Evolutionary conservation across 75 land plant genomes (phyloP).

Genomic region (Pseudotsuga menziesii): DNA sequence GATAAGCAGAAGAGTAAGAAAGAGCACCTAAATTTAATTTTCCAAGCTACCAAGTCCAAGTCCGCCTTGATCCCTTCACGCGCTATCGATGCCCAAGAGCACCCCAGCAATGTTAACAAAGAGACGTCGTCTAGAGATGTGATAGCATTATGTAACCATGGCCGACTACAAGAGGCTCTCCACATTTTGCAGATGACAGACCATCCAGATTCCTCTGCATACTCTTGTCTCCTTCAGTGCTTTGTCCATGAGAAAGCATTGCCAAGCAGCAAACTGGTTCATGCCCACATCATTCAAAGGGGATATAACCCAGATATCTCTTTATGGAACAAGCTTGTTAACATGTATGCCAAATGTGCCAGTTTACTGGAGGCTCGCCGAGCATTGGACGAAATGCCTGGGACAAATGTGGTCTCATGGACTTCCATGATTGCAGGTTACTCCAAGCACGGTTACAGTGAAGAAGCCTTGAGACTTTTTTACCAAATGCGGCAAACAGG

Average conservation of each 20-base stretch:
- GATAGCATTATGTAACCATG: too few species aligned
- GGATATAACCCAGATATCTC: slow-evolving; percentile 1
- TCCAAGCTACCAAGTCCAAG: too few species aligned
- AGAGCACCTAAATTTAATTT: too few species aligned
- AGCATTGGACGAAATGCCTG: slow-evolving; percentile 6
- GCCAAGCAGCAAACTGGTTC: slow-evolving; percentile 18
- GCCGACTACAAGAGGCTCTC: too few species aligned
- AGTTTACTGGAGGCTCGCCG: not conserved
- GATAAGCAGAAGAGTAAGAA: too few species aligned
- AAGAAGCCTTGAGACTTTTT: slow-evolving; percentile 10
- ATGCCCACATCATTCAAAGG: slow-evolving; percentile 22
- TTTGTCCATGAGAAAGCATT: not conserved
- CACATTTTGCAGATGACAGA: too few species aligned
- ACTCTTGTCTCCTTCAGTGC: too few species aligned
- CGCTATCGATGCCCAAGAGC: too few species aligned
- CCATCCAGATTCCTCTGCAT: too few species aligned
- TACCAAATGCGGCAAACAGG: slow-evolving; percentile 14
- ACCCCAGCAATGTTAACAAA: too few species aligned
- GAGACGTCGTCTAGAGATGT: too few species aligned
- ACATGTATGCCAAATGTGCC: slow-evolving; percentile 10
- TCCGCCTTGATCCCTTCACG: too few species aligned
- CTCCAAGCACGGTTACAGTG: not conserved
- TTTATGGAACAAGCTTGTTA: slow-evolving; percentile 8
- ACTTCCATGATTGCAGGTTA: slow-evolving; percentile 11
- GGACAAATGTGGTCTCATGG: slow-evolving; percentile 13